Conservation (phyloP, 2,329 filamentous ascomycete species). For the Colletotrichum sp. region DNA sequence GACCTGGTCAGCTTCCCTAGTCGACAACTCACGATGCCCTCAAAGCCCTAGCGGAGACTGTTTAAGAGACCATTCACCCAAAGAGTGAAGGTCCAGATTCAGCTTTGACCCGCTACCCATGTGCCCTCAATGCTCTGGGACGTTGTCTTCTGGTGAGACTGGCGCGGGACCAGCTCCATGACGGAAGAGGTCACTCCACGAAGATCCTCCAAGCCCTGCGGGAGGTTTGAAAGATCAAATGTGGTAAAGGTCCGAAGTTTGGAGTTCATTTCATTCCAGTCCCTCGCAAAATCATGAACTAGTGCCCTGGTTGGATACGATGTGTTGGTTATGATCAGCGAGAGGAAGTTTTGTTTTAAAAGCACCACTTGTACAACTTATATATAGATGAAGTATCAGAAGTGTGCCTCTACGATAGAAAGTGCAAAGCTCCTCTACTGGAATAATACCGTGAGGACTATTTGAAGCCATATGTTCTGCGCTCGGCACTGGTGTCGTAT, state of each 20-base stretch:
- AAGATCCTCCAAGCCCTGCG: background rate
- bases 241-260: background rate
- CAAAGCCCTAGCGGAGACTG: background rate
- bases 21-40: background rate
- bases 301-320: background rate
- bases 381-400: background rate
- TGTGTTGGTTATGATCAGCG: background rate
- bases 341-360: background rate
- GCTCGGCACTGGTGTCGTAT: background rate
- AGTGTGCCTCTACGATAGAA: background rate
- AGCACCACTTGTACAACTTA: background rate
- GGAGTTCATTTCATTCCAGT: background rate
- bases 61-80: background rate
- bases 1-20: background rate
- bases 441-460: background rate
- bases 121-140: background rate
- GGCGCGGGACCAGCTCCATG: background rate
- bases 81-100: background rate
- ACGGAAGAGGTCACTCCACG: background rate
- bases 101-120: background rate
- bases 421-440: background rate
- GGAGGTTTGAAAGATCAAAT: background rate
- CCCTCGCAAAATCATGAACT: background rate
- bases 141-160: background rate
- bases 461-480: background rate